Conservation (phyloP, 2,329 filamentous ascomycete species). For the Calonectria pteridis region DNA sequence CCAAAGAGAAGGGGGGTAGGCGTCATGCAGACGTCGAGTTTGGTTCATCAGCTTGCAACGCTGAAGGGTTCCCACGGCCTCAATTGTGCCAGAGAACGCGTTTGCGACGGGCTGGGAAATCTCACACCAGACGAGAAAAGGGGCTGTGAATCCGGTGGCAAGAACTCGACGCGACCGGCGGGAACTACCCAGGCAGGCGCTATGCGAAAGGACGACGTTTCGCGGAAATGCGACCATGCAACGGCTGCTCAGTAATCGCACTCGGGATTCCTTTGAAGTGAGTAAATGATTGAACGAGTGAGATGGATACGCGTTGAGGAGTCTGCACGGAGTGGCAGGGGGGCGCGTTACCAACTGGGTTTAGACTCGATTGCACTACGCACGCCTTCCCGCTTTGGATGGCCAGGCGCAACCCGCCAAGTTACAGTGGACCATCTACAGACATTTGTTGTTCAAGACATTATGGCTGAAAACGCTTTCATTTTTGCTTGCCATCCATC, state of each 20-base stretch:
- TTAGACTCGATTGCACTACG: slow-evolving; percentile 24
- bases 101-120: slow-evolving; percentile 18
- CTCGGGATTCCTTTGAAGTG: slow-evolving; percentile 31
- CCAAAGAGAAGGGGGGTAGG: slow-evolving; percentile 16
- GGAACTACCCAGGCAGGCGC: slow-evolving; percentile 22
- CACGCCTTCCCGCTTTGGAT: slow-evolving; percentile 25
- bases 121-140: neutral
- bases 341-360: slow-evolving; percentile 31
- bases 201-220: slow-evolving; percentile 8
- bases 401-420: slow-evolving; percentile 14
- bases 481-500: neutral
- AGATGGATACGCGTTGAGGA: slow-evolving; percentile 33
- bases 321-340: slow-evolving; percentile 28
- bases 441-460: slow-evolving; percentile 6
- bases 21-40: slow-evolving; percentile 14
- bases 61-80: neutral
- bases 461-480: neutral
- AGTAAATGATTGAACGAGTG: slow-evolving; percentile 28
- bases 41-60: slow-evolving; percentile 14
- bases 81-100: slow-evolving; percentile 20
- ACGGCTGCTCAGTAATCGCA: slow-evolving; percentile 31
- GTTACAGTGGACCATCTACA: slow-evolving; percentile 9
- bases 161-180: slow-evolving; percentile 6
- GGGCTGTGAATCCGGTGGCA: neutral
- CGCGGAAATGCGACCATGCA: slow-evolving; percentile 25